phyloP scores from a whole-genome alignment of 192 early-diverging fungal species.

The Oehlia diaphana region DNA sequence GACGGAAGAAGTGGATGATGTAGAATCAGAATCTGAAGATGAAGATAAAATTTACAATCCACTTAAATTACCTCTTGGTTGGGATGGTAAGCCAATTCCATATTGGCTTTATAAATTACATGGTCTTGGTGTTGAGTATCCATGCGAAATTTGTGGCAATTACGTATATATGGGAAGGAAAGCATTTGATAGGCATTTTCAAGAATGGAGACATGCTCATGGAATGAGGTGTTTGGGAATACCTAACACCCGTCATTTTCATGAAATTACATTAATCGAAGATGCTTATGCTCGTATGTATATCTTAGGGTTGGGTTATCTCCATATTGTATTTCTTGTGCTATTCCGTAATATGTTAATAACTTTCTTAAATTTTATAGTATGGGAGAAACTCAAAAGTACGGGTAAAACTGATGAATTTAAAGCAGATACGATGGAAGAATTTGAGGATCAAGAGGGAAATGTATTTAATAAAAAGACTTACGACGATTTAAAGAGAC shows the following conservation, averaged over 20 bases:
- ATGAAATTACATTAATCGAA: conserved; percentile 86
- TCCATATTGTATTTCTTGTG: background rate
- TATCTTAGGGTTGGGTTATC: background rate
- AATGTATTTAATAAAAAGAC: conserved; percentile 89
- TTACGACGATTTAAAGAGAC: conserved; percentile 80
- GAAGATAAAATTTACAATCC: conserved; percentile 97
- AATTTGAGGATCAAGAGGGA: conserved; percentile 82
- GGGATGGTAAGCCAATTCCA: conserved; percentile 99
- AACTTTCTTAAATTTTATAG: conserved; percentile 35
- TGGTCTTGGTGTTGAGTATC: conserved; percentile 90
- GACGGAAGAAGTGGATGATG: conserved; percentile 68
- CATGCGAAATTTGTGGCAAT: conserved; percentile 97
- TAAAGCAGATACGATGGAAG: conserved; percentile 86
- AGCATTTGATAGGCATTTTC: conserved; percentile 94
- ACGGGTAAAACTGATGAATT: conserved; percentile 61
- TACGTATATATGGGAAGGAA: conserved; percentile 94
- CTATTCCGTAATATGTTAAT: background rate
- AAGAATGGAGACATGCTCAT: conserved; percentile 93
- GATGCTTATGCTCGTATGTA: conserved; percentile 85
- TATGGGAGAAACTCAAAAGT: conserved; percentile 85
- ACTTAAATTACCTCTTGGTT: conserved; percentile 91
- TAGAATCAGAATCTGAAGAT: conserved; percentile 66
- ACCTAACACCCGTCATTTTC: conserved; percentile 87
- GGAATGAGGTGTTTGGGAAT: conserved; percentile 93
- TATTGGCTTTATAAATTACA: conserved; percentile 99